Evolutionary conservation across 192 early-diverging fungal species (phyloP), one percentile per base, ranked within the genome.

Genomic region (Chytriomyces confervae): DNA sequence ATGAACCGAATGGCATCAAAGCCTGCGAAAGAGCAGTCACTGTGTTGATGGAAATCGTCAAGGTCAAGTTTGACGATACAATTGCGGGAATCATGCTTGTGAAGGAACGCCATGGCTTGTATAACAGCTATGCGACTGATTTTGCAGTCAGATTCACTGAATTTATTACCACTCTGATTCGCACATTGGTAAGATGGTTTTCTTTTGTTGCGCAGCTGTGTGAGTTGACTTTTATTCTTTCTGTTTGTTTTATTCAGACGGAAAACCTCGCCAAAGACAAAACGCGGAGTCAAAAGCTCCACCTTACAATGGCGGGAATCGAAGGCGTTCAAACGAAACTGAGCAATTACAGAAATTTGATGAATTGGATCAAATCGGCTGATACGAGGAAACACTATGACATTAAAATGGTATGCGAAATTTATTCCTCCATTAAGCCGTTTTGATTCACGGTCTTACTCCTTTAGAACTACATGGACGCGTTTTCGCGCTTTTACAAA

Each of bases 321-420:
- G 88, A 89, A 44, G 23, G 43, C n/a, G 50, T 89, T 44, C 87
- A 89, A 69, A 74, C 67, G 47, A 84, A 83, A 66, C 60, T 86
- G 6, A 85, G 72, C 66, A 71, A 80, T 45, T 89, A 86, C 66
- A 53, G 82, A 8, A 79, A 80, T 24, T 69, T 89, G 9, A 61
- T 89, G 53, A 79, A 61, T 48, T 89, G 88, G 88, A 71, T 89
- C 43, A 89, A 89, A 69, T 84, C 76, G 3, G 76, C 82, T 9
- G 88, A 89, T 72, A 75, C 85, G 0, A 49, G 88, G 27, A 89
- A 89, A 45, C 88, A 89, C 57, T 77, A 82, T 49, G 85, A 89
- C 27, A 70, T 89, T 10, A 82, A 87, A 68, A 86, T 89, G 87
- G 82, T 85, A 2, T 36, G n/a, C n/a, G n/a, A n/a, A n/a, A n/a